These are phyloP conservation scores for Boeremia exigua DNA, from an alignment of 2,329 filamentous ascomycete genomes.

Conservation along the genomic window DNA sequence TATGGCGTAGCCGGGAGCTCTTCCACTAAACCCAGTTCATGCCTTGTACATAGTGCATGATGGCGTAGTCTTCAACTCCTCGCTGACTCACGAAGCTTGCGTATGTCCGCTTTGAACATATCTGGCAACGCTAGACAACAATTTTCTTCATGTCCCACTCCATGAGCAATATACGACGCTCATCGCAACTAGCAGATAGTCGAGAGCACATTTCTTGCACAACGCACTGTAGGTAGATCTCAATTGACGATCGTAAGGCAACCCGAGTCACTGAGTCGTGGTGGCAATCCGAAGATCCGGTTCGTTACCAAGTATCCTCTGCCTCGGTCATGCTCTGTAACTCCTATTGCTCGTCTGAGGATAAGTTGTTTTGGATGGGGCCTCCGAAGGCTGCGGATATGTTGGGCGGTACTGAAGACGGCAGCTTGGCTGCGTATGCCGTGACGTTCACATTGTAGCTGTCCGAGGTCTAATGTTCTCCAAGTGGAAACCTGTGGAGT, in stretches of 20 bases:
- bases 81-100: too few relatives aligned
- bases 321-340: too few relatives aligned
- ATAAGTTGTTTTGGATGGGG: background rate
- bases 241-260: background rate
- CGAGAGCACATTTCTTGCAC: background rate
- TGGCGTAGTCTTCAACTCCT: too few relatives aligned
- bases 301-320: too few relatives aligned
- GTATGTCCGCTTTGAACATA: too few relatives aligned
- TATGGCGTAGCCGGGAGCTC: too few relatives aligned
- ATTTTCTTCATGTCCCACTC: too few relatives aligned
- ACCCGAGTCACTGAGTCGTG: background rate
- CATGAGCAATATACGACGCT: too few relatives aligned
- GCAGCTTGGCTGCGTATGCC: constrained; percentile 8
- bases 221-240: background rate
- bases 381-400: background rate
- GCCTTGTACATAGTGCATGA: too few relatives aligned
- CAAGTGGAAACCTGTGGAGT: constrained; percentile 12
- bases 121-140: too few relatives aligned
- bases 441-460: constrained; percentile 12
- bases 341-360: background rate
- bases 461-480: constrained; percentile 4
- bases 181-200: too few relatives aligned
- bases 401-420: background rate
- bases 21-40: too few relatives aligned
- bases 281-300: background rate